phyloP scores from a whole-genome alignment of 345 rosid genomes.

The Bruguiera parviflora region DNA sequence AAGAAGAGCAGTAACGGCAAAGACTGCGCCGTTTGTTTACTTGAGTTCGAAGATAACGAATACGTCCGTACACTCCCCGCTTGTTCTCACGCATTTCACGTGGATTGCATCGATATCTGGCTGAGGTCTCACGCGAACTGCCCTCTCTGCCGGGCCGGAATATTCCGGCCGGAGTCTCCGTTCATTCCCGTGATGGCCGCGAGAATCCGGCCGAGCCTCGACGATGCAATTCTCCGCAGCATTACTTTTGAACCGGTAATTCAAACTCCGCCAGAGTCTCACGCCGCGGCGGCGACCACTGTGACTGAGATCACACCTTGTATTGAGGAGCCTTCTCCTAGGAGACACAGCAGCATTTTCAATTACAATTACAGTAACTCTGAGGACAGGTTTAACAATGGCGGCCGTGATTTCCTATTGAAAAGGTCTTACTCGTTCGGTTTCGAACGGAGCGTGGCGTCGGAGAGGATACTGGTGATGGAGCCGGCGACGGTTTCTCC shows the following conservation, averaged over 20 bases:
- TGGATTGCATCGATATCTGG: conserved; percentile 94
- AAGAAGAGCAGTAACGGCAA: conserved; percentile 7
- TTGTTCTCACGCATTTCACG: conserved; percentile 85
- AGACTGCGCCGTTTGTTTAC: conserved; percentile 86
- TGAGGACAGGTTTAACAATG: conserved; percentile 44
- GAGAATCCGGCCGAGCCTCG: conserved; percentile 76
- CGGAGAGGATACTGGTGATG: conserved; percentile 49
- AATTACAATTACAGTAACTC: conserved; percentile 16
- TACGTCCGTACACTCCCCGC: conserved; percentile 79
- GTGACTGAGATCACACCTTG: conserved; percentile 44
- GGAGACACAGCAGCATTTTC: conserved; percentile 17
- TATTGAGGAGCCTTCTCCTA: conserved; percentile 47
- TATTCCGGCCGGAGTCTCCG: conserved; percentile 56
- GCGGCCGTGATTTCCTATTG: conserved; percentile 31
- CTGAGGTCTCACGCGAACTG: conserved; percentile 86
- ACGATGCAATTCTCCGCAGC: conserved; percentile 40
- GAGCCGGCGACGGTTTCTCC: conserved; percentile 64
- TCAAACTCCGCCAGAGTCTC: conserved; percentile 20
- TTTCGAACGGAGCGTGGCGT: conserved; percentile 61
- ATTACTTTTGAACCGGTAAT: conserved; percentile 28
- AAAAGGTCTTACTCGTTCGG: conserved; percentile 86
- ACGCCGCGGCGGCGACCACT: conserved; percentile 16
- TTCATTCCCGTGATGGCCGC: conserved; percentile 92
- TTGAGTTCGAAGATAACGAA: conserved; percentile 80
- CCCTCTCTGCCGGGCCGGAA: conserved; percentile 83